Conservation (phyloP, 2,329 filamentous ascomycete genomes). For the Verticillium alfalfae region DNA sequence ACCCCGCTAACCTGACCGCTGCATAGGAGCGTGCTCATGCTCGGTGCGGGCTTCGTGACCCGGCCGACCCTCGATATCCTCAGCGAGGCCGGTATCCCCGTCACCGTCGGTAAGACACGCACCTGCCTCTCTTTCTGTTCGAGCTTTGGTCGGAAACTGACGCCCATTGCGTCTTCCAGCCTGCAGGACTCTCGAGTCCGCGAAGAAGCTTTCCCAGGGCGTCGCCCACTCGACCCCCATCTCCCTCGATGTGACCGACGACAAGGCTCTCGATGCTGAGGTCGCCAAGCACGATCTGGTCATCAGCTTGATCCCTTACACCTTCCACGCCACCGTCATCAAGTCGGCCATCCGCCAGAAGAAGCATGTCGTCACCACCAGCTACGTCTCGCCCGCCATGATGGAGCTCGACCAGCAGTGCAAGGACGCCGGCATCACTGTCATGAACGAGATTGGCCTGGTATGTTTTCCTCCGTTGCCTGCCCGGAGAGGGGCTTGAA, state of each 20-base stretch:
- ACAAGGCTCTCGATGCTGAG: conserved; percentile 70
- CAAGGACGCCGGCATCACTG: conserved; percentile 90
- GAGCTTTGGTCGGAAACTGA: neutral
- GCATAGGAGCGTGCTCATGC: conserved; percentile 28
- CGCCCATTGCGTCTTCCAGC: conserved; percentile 38
- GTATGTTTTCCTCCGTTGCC: conserved; percentile 12
- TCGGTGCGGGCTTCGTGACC: conserved; percentile 54
- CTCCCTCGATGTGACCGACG: conserved; percentile 78
- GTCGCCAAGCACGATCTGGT: conserved; percentile 75
- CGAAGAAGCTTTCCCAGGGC: conserved; percentile 68
- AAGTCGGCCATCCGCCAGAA: conserved; percentile 88
- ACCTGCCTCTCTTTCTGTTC: neutral
- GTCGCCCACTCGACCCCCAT: conserved; percentile 70
- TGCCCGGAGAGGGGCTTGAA: neutral
- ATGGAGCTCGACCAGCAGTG: conserved; percentile 74
- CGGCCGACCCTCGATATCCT: conserved; percentile 61
- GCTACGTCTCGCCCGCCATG: conserved; percentile 91
- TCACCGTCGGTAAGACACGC: conserved; percentile 52
- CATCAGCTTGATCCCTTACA: conserved; percentile 86
- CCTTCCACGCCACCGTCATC: conserved; percentile 82
- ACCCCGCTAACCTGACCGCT: neutral
- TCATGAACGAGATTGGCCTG: conserved; percentile 93
- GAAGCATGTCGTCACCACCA: conserved; percentile 95
- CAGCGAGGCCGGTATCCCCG: conserved; percentile 51
- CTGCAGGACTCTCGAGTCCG: conserved; percentile 73